These are phyloP conservation scores for Closterium sp. DNA, from an alignment of 139 green algal genomes.

Conservation along the genomic window DNA sequence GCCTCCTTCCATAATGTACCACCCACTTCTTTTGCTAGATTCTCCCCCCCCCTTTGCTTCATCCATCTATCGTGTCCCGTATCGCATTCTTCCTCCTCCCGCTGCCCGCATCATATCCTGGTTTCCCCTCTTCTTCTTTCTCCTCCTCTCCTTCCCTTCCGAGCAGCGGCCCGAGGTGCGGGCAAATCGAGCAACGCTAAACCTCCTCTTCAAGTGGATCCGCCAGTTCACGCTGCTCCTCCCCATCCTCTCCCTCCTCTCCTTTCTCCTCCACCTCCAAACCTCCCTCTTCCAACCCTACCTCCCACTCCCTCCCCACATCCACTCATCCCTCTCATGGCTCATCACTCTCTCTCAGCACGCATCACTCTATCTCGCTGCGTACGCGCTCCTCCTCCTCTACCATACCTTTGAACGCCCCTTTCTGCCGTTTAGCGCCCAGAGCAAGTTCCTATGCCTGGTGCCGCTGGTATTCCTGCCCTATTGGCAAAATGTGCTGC, in stretches of 20 bases:
- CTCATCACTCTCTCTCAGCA: not conserved
- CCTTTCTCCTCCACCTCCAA: not conserved
- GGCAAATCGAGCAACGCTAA: not conserved
- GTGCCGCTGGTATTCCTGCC: not conserved
- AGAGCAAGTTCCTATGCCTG: not conserved
- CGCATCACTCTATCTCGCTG: not conserved
- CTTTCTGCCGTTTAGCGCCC: not conserved
- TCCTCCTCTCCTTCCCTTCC: not conserved
- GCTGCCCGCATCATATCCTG: not conserved
- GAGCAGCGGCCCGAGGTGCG: not conserved
- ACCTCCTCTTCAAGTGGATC: not conserved
- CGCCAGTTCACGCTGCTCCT: not conserved
- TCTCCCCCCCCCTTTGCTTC: not conserved
- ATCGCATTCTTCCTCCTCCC: not conserved
- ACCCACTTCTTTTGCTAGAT: not conserved
- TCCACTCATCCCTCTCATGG: not conserved
- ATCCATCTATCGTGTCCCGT: not conserved
- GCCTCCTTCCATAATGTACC: not conserved
- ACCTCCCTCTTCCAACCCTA: not conserved
- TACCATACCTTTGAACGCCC: not conserved
- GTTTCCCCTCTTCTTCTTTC: not conserved
- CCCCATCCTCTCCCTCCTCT: not conserved
- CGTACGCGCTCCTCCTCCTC: not conserved
- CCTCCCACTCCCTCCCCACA: not conserved
- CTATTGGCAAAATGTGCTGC: not conserved